phyloP scores from a whole-genome alignment of 108 stramenopile genomes.

The Parietichytrium sp. region DNA sequence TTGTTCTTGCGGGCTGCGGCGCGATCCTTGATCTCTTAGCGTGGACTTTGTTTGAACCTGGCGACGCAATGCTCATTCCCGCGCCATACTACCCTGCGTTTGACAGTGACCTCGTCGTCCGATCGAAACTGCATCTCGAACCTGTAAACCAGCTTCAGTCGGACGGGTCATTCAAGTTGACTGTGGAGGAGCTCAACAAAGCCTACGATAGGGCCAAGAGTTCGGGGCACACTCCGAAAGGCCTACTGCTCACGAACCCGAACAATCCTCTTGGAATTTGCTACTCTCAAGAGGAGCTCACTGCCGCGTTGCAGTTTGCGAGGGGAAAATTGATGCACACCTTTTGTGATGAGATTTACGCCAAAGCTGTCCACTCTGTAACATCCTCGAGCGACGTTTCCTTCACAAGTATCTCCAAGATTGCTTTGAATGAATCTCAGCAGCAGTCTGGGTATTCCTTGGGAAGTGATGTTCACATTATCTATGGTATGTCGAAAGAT shows the following conservation, averaged over 20 bases:
- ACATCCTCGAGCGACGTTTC: neutral
- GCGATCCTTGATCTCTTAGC: neutral
- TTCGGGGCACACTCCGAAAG: conserved; percentile 51
- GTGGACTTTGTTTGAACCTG: conserved; percentile 69
- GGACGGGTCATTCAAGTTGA: conserved; percentile 56
- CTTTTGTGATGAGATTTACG: conserved; percentile 84
- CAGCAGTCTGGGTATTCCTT: conserved; percentile 68
- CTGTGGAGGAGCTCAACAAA: conserved; percentile 66
- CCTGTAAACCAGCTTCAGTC: neutral
- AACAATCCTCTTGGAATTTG: conserved; percentile 84
- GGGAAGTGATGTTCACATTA: conserved; percentile 74
- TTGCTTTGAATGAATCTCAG: conserved; percentile 59
- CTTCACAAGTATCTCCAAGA: neutral
- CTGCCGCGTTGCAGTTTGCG: conserved; percentile 68
- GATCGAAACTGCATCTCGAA: neutral
- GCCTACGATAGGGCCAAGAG: conserved; percentile 55
- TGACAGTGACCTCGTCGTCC: conserved; percentile 67
- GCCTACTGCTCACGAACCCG: conserved; percentile 81
- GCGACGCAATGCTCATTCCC: conserved; percentile 82
- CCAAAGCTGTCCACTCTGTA: conserved; percentile 59
- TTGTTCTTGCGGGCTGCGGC: neutral
- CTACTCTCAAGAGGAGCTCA: conserved; percentile 63
- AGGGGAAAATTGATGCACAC: conserved; percentile 69
- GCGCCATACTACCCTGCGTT: conserved; percentile 90
- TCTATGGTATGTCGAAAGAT: conserved; percentile 88